These are phyloP conservation scores for Periconia sp. DNA, from an alignment of 2,329 filamentous ascomycete species.

Conservation along the genomic window DNA sequence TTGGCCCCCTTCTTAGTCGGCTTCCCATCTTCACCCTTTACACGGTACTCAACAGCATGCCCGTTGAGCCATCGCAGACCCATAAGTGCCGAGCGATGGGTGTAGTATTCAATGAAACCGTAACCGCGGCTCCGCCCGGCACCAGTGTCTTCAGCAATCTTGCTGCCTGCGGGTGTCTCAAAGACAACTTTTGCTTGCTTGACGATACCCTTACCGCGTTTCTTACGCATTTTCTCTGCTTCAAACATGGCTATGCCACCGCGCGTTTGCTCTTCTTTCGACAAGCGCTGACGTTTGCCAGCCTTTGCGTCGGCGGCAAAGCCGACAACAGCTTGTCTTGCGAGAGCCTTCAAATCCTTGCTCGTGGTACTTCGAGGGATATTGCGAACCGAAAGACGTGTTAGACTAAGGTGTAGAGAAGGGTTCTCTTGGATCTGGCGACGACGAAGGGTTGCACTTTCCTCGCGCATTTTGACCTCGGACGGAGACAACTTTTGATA, in stretches of 20 bases:
- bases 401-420: slow-evolving; percentile 84
- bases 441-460: slow-evolving; percentile 85
- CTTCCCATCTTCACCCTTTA: slow-evolving; percentile 54
- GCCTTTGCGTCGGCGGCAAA: slow-evolving; percentile 90
- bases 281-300: slow-evolving; percentile 76
- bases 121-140: slow-evolving; percentile 89
- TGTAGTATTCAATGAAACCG: slow-evolving; percentile 96
- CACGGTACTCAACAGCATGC: slow-evolving; percentile 62
- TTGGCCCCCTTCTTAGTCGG: slow-evolving; percentile 46
- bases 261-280: slow-evolving; percentile 85
- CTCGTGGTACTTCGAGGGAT: slow-evolving; percentile 81
- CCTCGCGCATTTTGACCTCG: slow-evolving; percentile 86
- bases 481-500: slow-evolving; percentile 77
- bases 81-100: slow-evolving; percentile 93
- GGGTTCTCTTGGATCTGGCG: slow-evolving; percentile 91
- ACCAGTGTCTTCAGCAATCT: slow-evolving; percentile 77
- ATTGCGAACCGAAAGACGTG: slow-evolving; percentile 89
- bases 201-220: slow-evolving; percentile 85
- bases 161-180: slow-evolving; percentile 83
- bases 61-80: slow-evolving; percentile 93
- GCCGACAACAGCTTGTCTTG: slow-evolving; percentile 88
- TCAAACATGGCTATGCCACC: slow-evolving; percentile 81
- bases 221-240: slow-evolving; percentile 78
- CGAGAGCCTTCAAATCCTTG: slow-evolving; percentile 89
- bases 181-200: slow-evolving; percentile 95